Base-by-base conservation (phyloP, 441 rosid genomes). In the Erodium texanum region DNA sequence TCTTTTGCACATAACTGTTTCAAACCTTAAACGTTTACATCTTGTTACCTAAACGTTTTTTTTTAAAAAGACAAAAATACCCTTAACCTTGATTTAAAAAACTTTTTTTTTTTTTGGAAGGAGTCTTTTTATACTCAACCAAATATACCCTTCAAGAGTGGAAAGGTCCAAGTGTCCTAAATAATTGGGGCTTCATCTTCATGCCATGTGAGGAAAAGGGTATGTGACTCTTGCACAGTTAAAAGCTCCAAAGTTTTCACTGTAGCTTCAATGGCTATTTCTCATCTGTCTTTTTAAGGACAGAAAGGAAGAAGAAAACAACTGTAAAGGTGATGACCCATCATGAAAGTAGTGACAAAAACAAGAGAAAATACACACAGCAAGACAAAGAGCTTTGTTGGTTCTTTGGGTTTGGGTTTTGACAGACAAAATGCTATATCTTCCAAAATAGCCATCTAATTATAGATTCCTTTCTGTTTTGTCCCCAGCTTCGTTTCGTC, bases 281-380 rank as follows among this genome's bases (percentile, higher is more conserved):
- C 50, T 41, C 48, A 41, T 41, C 48, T 41, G 50, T 41, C 50
- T 7, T 29, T 7, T 41, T 11, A 15, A 41, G 50, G 50, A 41
- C 50, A 41, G 15, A 41, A 41, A 18, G 58, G 15, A 8, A 45
- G 14, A 15, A 52, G 1, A 52, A 5, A n/a, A n/a, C 58, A 52
- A 52, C 58, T 52, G 58, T n/a, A 52, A 52, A 52, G 22, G 58
- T 6, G 15, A 52, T 52, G 58, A 52, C 58, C 19, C 20, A n/a
- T 52, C 58, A 52, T n/a, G 20, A n/a, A 52, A 52, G 58, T 52
- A 52, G 58, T n/a, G 58, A 52, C 58, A 52, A 52, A 16, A 52
- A 52, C 58, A 52, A 52, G 58, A 52, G 58, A 52, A 52, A 52
- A 52, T 52, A 52, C 58, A 52, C 20, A 52, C 1, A 52, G 58